These are phyloP conservation scores for Termitomyces eurrhizus DNA, from an alignment of 768 basidiomycete species.

Conservation along the genomic window DNA sequence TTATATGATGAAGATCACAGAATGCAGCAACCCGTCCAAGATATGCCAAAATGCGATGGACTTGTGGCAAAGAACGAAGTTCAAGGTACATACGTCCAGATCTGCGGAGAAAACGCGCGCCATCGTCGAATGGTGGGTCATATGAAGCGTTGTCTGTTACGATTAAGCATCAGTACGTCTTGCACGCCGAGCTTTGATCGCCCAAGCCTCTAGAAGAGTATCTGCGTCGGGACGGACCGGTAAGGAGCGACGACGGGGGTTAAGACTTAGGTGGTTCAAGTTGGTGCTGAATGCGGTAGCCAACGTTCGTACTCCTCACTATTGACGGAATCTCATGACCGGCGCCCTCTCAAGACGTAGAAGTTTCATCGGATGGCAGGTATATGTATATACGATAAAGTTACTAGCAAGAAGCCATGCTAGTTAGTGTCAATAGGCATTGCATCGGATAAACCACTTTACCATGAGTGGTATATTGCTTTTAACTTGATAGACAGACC, in stretches of 20 bases:
- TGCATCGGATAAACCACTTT: neutral
- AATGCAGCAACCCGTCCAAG: constrained; percentile 7
- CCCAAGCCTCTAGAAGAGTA: constrained; percentile 8
- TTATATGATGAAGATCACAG: neutral
- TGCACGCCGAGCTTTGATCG: constrained; percentile 9
- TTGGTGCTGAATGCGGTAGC: neutral
- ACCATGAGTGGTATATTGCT: constrained; percentile 6
- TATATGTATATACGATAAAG: constrained; percentile 6
- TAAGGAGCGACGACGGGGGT: constrained; percentile 2
- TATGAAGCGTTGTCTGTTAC: constrained; percentile 14
- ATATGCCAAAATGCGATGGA: constrained; percentile 19
- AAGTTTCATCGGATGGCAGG: constrained; percentile 6
- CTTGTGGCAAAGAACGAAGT: constrained; percentile 23
- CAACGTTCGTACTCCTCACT: constrained; percentile 8
- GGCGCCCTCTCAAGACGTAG: constrained; percentile 6
- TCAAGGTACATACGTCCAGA: constrained; percentile 25
- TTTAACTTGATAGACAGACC: neutral
- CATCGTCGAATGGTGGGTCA: constrained; percentile 12
- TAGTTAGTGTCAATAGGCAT: neutral
- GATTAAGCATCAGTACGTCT: constrained; percentile 17
- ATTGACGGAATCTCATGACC: constrained; percentile 4
- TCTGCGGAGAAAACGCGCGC: constrained; percentile 31
- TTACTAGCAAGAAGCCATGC: constrained; percentile 1
- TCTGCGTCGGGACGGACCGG: constrained; percentile 5
- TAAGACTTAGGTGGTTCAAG: constrained; percentile 1